Percentiles rank a stretch among this genome's conserved stretches.
Conservation (phyloP, 148 eudicot genomes). For the Linanthus parryae region DNA sequence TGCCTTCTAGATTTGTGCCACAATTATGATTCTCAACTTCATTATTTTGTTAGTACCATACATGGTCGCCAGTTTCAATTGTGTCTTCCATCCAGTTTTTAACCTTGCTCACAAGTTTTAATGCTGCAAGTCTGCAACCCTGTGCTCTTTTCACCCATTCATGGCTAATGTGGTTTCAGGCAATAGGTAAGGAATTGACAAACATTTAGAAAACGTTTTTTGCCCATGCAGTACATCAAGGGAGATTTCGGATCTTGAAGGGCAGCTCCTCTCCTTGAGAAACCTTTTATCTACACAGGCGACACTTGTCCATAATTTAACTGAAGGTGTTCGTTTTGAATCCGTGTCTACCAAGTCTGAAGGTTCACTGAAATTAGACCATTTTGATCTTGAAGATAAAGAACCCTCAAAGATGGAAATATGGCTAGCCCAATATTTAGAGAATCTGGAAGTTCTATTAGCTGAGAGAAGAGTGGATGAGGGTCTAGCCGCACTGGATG, state of each 20-base stretch:
- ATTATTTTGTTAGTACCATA: no score
- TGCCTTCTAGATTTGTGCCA: no score
- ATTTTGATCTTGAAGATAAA: conserved; percentile 21
- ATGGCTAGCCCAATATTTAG: conserved; percentile 61
- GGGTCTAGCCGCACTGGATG: conserved; percentile 54
- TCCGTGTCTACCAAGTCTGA: conserved; percentile 36
- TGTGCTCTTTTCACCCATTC: no score
- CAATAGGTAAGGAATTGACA: no score
- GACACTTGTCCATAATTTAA: conserved; percentile 52
- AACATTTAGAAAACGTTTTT: no score
- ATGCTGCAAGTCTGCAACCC: no score
- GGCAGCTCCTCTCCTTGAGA: conserved; percentile 70
- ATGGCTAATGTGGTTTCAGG: no score
- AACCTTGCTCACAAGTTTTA: no score
- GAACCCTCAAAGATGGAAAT: conserved; percentile 49
- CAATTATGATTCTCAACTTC: no score
- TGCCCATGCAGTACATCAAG: conserved; percentile 65
- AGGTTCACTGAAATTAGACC: conserved; percentile 29
- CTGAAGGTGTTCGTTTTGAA: conserved; percentile 67
- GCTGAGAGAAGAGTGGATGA: conserved; percentile 82
- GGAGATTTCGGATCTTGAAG: conserved; percentile 90
- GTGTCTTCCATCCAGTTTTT: no score
- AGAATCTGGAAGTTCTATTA: conserved; percentile 63
- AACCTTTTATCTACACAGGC: conserved; percentile 75
- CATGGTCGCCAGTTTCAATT: no score